A percentile compares a stretch with the other conserved stretches of the same genome.
phyloP scores from a whole-genome alignment of 805 yeast species.

The Priceomyces melissophilus region DNA sequence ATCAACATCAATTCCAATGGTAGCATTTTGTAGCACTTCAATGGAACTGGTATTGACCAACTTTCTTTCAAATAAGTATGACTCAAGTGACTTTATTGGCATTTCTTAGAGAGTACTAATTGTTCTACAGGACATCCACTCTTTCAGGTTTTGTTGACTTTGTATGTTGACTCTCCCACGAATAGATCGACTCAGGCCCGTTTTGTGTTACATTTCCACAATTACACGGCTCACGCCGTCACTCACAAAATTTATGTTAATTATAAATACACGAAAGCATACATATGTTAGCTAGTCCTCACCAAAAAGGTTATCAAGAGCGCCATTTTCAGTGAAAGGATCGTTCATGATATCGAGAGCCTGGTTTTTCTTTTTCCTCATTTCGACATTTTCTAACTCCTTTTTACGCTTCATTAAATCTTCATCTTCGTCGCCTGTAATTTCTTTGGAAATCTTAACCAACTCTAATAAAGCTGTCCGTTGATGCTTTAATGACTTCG shows the following conservation, averaged over 20 bases:
- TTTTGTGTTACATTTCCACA: background rate
- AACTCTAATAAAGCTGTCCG: constrained; percentile 75
- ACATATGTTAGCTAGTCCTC: constrained; percentile 23
- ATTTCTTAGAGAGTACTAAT: constrained; percentile 13
- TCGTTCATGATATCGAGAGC: constrained; percentile 60
- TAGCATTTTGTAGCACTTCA: constrained; percentile 60
- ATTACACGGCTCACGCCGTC: background rate
- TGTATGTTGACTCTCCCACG: too few relatives aligned
- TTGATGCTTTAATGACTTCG: constrained; percentile 74
- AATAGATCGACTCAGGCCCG: too few relatives aligned
- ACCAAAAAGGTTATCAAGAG: constrained; percentile 57
- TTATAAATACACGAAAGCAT: constrained; percentile 1
- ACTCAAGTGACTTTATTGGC: constrained; percentile 58
- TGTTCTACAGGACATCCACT: background rate
- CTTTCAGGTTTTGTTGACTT: too few relatives aligned
- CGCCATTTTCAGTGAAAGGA: constrained; percentile 69
- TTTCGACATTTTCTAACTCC: constrained; percentile 48
- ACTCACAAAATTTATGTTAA: background rate
- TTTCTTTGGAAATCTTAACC: constrained; percentile 58
- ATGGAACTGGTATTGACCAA: constrained; percentile 59
- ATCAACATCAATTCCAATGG: constrained; percentile 80
- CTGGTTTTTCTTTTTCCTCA: constrained; percentile 44
- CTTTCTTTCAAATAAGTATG: constrained; percentile 64
- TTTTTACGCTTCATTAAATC: constrained; percentile 48
- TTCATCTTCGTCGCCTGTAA: constrained; percentile 16